Conservation (phyloP, 495 filamentous ascomycete species). For the Penicillium coffeae region DNA sequence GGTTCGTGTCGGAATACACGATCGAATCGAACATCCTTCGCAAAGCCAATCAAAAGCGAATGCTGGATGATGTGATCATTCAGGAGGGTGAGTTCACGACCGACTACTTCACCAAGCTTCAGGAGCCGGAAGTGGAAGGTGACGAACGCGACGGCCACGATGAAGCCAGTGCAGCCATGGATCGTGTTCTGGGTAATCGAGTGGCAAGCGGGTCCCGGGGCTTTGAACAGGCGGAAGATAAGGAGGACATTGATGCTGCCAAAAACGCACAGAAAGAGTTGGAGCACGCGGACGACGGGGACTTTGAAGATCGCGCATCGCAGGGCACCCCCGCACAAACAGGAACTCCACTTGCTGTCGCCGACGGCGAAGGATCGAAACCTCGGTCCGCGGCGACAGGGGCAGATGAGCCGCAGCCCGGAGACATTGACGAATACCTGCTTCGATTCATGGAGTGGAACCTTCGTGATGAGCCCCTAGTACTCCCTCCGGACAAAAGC, state of each 20-base stretch:
- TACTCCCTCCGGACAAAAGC: constrained; percentile 75
- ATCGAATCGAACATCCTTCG: constrained; percentile 98
- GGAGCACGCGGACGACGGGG: constrained; percentile 77
- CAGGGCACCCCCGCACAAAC: constrained; percentile 35
- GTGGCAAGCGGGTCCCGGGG: constrained; percentile 55
- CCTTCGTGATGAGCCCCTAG: constrained; percentile 71
- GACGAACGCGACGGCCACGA: constrained; percentile 57
- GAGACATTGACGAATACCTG: constrained; percentile 83
- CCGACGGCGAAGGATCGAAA: background rate
- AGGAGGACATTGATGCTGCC: constrained; percentile 85
- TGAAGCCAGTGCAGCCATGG: constrained; percentile 77
- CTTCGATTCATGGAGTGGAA: constrained; percentile 71
- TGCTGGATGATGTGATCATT: constrained; percentile 97
- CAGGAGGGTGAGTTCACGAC: constrained; percentile 99
- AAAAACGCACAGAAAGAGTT: constrained; percentile 85
- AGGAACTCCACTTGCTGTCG: constrained; percentile 23
- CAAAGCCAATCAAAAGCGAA: constrained; percentile 93
- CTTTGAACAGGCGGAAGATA: constrained; percentile 85
- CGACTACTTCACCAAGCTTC: constrained; percentile 86
- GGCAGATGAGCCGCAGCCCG: constrained; percentile 13
- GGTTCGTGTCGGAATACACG: constrained; percentile 93
- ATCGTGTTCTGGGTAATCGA: constrained; percentile 68
- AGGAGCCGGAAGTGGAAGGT: constrained; percentile 63
- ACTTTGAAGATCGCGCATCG: constrained; percentile 76
- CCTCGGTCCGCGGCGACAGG: background rate